These are phyloP conservation scores for Rhizopogon vesiculosus DNA, from an alignment of 768 basidiomycete genomes.

Conservation along the genomic window DNA sequence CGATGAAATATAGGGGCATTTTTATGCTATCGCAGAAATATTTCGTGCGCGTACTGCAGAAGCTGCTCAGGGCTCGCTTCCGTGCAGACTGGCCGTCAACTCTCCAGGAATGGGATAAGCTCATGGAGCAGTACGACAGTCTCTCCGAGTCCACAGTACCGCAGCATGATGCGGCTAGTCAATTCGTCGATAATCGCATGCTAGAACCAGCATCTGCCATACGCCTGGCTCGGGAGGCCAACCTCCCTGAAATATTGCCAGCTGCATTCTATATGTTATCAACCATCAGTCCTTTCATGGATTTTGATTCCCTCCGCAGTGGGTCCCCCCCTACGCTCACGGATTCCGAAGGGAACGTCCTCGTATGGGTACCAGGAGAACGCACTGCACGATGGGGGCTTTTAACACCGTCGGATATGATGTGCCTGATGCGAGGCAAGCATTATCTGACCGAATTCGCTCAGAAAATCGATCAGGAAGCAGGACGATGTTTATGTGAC, in stretches of 20 bases:
- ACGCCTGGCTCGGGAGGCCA: conserved; percentile 35
- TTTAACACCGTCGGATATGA: not conserved
- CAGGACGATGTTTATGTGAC: not conserved
- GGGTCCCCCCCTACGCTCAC: not conserved
- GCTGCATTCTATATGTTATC: conserved; percentile 49
- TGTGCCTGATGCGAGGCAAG: not conserved
- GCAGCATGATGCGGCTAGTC: not conserved
- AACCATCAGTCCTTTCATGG: conserved; percentile 11
- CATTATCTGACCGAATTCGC: not conserved
- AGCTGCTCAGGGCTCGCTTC: conserved; percentile 26
- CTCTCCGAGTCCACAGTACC: not conserved
- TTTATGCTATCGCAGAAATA: conserved; percentile 32
- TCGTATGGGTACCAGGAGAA: not conserved
- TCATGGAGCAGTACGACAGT: not conserved
- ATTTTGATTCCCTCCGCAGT: conserved; percentile 9
- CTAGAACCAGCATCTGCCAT: conserved; percentile 29
- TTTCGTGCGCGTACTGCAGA: conserved; percentile 27
- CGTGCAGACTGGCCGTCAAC: conserved; percentile 30
- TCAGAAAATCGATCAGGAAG: not conserved
- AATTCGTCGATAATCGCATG: conserved; percentile 2
- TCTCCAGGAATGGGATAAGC: conserved; percentile 19
- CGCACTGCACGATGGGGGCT: not conserved
- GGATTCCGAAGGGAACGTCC: not conserved
- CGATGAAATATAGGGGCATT: conserved; percentile 12
- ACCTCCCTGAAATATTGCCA: conserved; percentile 37